These are phyloP conservation scores for Aspergillus bertholletiae DNA, from an alignment of 495 filamentous ascomycete species.

Conservation along the genomic window DNA sequence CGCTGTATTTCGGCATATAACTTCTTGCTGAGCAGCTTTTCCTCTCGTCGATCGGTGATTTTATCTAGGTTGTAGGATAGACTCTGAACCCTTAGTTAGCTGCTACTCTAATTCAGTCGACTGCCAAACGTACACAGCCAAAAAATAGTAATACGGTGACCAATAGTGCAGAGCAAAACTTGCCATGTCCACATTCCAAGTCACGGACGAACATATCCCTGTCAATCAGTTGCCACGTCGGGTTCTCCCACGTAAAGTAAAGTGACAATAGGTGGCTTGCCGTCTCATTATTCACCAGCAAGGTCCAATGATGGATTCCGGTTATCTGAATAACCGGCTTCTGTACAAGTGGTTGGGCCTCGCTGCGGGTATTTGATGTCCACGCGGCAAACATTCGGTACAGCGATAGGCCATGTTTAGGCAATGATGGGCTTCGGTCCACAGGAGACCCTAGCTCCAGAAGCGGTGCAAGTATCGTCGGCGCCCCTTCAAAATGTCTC, in stretches of 20 bases:
- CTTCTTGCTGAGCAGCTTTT: conserved; percentile 20
- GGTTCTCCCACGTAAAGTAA: conserved; percentile 29
- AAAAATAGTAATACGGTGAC: conserved; percentile 22
- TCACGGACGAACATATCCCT: conserved; percentile 19
- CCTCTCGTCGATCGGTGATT: conserved; percentile 24
- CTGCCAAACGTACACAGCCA: conserved; percentile 16
- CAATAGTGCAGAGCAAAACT: conserved; percentile 18
- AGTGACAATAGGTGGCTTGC: conserved; percentile 26
- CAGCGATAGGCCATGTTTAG: conserved; percentile 13
- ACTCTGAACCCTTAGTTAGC: conserved; percentile 16
- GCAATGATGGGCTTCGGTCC: conserved; percentile 6
- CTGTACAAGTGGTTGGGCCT: conserved; percentile 4
- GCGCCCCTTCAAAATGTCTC: conserved; percentile 10
- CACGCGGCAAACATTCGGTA: conserved; percentile 15
- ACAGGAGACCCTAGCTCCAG: conserved; percentile 7
- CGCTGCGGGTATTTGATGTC: conserved; percentile 1
- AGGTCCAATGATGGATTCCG: conserved; percentile 20
- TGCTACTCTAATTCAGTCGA: not conserved
- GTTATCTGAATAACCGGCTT: conserved; percentile 13
- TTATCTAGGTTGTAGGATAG: conserved; percentile 21
- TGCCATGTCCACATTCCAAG: conserved; percentile 11
- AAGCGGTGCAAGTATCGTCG: conserved; percentile 8
- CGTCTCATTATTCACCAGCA: conserved; percentile 18
- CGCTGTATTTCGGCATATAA: conserved; percentile 21
- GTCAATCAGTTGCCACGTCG: conserved; percentile 27